Evolutionary conservation across 495 filamentous ascomycete genomes (phyloP).

Genomic region (Trichoderma virens): DNA sequence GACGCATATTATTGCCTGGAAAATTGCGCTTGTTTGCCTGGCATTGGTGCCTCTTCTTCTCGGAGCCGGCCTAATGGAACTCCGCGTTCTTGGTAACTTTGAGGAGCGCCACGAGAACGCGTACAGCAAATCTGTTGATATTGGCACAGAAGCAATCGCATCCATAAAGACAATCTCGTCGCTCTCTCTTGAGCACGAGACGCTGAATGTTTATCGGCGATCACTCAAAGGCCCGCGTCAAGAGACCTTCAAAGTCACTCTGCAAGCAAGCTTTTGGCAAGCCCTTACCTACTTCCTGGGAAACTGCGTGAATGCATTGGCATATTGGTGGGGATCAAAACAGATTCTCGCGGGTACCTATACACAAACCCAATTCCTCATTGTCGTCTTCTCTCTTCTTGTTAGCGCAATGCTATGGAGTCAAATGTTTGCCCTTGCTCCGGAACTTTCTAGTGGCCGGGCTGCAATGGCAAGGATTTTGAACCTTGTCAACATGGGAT

Average conservation of each 20-base stretch:
- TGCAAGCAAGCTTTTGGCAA: slow-evolving; percentile 33
- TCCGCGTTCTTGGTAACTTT: slow-evolving; percentile 43
- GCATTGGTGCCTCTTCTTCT: slow-evolving; percentile 44
- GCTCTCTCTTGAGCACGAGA: slow-evolving; percentile 43
- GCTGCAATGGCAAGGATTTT: slow-evolving; percentile 38
- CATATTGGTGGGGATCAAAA: slow-evolving; percentile 56
- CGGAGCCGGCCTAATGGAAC: slow-evolving; percentile 42
- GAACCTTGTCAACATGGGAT: slow-evolving; percentile 31
- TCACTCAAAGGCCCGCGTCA: slow-evolving; percentile 29
- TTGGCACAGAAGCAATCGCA: slow-evolving; percentile 50
- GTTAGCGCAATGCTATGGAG: slow-evolving; percentile 49
- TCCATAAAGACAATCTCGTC: slow-evolving; percentile 52
- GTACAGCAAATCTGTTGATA: slow-evolving; percentile 44
- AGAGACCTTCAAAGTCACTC: slow-evolving; percentile 27
- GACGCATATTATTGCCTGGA: slow-evolving; percentile 54
- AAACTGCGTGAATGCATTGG: slow-evolving; percentile 33
- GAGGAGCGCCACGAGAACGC: slow-evolving; percentile 51
- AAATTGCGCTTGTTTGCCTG: slow-evolving; percentile 48
- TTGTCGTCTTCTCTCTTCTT: slow-evolving; percentile 52
- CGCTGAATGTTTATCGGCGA: slow-evolving; percentile 35
- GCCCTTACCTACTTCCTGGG: slow-evolving; percentile 36
- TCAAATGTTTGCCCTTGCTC: slow-evolving; percentile 54
- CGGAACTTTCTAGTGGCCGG: slow-evolving; percentile 47
- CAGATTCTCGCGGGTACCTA: slow-evolving; percentile 48
- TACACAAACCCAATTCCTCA: slow-evolving; percentile 51